A percentile compares a stretch with the other conserved stretches of the same genome.
Conservation (phyloP, 257 asterid genomes). For the Jacaranda copaia region DNA sequence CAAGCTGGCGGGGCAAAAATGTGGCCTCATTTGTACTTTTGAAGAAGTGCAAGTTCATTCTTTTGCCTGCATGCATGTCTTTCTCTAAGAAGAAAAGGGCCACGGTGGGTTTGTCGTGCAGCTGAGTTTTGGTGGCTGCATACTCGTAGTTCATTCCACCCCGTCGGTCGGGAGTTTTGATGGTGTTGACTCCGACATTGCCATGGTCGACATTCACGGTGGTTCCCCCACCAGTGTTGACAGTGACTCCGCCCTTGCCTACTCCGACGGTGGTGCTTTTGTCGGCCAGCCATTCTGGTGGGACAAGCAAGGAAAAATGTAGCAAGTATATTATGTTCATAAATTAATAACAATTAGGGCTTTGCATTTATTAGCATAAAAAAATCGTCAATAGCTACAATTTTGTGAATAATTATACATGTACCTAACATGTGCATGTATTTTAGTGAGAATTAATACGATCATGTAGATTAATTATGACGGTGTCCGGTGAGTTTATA, state of each 20-base stretch:
- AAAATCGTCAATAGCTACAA: no score
- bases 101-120: conserved; percentile 61
- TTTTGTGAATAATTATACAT: no score
- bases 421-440: no score
- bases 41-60: conserved; percentile 59
- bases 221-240: conserved; percentile 53
- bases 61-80: conserved; percentile 62
- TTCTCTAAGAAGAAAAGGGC: conserved; percentile 78
- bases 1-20: conserved; percentile 64
- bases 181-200: no score
- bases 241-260: conserved; percentile 57
- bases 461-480: no score
- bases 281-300: conserved; percentile 59
- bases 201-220: conserved; percentile 45
- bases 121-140: conserved; percentile 75
- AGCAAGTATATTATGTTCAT: background rate
- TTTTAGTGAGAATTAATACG: no score
- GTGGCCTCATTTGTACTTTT: conserved; percentile 35
- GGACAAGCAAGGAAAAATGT: background rate
- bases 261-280: conserved; percentile 50
- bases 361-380: background rate
- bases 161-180: conserved; percentile 36
- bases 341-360: no score
- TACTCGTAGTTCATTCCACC: conserved; percentile 42
- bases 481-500: no score